Percentiles rank a stretch among this genome's conserved stretches.
Evolutionary conservation across 352 stramenopile genomes (phyloP).

Genomic region (Phytophthora rubi): DNA sequence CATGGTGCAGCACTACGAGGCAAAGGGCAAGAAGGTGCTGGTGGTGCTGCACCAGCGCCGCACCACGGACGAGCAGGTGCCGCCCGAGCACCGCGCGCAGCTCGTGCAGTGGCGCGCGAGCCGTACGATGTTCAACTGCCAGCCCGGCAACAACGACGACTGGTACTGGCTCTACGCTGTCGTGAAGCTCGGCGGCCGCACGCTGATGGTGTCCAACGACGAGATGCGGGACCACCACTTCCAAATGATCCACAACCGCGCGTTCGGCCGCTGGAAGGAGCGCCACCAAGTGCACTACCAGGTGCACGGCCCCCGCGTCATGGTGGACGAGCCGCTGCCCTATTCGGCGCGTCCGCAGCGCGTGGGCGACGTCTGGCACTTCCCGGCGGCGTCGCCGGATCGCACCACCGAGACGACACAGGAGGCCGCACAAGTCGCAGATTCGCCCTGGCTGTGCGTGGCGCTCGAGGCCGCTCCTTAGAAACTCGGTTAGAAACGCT

Average conservation of each 20-base stretch:
- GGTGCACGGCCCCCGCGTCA: conserved; percentile 55
- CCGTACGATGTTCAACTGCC: conserved; percentile 93
- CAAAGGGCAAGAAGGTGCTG: conserved; percentile 88
- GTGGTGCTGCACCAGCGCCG: conserved; percentile 97
- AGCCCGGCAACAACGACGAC: conserved; percentile 98
- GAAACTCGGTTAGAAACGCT: background rate
- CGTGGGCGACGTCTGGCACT: conserved; percentile 71
- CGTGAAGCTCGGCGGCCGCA: conserved; percentile 79
- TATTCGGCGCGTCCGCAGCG: conserved; percentile 71
- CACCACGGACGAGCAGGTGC: conserved; percentile 90
- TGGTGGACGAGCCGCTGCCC: conserved; percentile 58
- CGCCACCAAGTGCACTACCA: conserved; percentile 95
- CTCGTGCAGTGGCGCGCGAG: conserved; percentile 78
- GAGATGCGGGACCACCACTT: conserved; percentile 99
- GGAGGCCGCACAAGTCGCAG: background rate
- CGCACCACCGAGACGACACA: background rate
- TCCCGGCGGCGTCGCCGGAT: conserved; percentile 37
- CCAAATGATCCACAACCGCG: conserved; percentile 96
- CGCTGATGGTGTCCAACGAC: conserved; percentile 97
- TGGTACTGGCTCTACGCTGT: conserved; percentile 99
- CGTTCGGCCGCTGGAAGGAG: conserved; percentile 98
- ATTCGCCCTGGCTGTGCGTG: background rate
- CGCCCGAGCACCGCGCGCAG: conserved; percentile 69
- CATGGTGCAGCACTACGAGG: conserved; percentile 92
- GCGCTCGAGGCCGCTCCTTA: background rate